Evolutionary conservation across 805 yeast genomes (phyloP), one percentile per base, ranked within the genome.

Genomic region (Saccharomycopsis sp.): DNA sequence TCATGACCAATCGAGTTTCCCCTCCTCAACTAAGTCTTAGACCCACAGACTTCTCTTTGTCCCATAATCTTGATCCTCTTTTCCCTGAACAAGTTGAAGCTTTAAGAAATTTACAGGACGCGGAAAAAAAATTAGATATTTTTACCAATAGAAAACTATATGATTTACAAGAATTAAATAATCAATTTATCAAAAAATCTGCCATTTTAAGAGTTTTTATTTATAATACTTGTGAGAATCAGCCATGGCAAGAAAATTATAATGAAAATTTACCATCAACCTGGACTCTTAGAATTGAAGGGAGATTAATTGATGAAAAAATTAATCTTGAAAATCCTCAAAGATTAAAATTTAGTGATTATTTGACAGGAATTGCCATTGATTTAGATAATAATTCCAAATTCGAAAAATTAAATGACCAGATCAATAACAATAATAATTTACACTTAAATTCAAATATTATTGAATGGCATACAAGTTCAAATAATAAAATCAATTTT

Each of bases 241-340:
- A 89, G 61, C 84, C 89, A 33, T 92, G 97, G 97, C 89, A 82
- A 56, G 41, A 50, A 35, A 49, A 41, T 37, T 55, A 43, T 34
- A 52, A 42, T 34, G 46, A 46, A 28, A 26, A 42, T 31, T 55
- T 51, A 3, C 74, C 67, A 33, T 70, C 84, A 2, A 57, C 73
- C 1, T 89, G 96, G 96, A 81, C 92, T 1, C 68, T 89, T 49
- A 69, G 94, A 42, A 72, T 92, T 20, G 97, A 92, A 59, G 98
- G 98, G 12, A 67, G 88, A 44, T 62, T 85, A 19, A 62, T 88
- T 15, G 62, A 70, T 48, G 74, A 76, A 51, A 55, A 55, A 5
- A 69, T 65, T 38, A 62, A 67, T 8, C 67, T 67, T 1, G 72
- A 67, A 21, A 70, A 67, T 31, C 65, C 72, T 2, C 49, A 51